Evolutionary conservation across 2,329 filamentous ascomycete species (phyloP), one percentile per base, ranked within the genome.

Genomic region (Penicillium sp.): DNA sequence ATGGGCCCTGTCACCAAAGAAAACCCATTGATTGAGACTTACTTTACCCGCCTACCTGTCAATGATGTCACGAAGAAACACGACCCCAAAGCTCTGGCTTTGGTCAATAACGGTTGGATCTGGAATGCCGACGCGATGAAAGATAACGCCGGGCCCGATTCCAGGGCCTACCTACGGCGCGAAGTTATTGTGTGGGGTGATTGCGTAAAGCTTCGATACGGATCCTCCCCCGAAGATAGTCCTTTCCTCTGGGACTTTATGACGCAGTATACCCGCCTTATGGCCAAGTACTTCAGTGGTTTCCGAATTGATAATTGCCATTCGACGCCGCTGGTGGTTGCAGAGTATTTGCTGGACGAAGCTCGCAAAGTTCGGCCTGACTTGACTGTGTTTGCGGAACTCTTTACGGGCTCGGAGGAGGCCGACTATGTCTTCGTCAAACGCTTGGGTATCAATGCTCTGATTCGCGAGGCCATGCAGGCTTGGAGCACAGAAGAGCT

Each of bases 111-210:
- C 71, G 94, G 94, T 43, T 99, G 94, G 94, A 93, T 99, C 9
- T 99, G 94, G 94, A 93, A 91, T 58, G 93, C 93, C 6, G 95
- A 97, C 76, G 93, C 94, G 1, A 84, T 97, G 75, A 84, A 91
- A 43, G 94, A 99, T 77, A 94, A 97, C 69, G 94, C 94, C 31
- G 95, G 95, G 0, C 89, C 92, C 0, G 82, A 90, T 47, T 96
- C 93, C 9, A 87, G 88, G 56, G 92, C 93, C n/a, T 99, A 99
- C 70, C 83, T 99, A n/a, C 86, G 91, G 52, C 86, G 94, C 65
- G 92, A 99, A 75, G 91, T 99, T 60, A 97, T 99, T 65, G 90
- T 97, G 31, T 99, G 94, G 94, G 93, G 93, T 15, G 94, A 99
- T 72, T 99, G 95, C 72, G 94, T 97, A 62, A 99, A 99, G 80